Evolutionary conservation across 2,329 filamentous ascomycete species (phyloP), one percentile per base, ranked within the genome.

Genomic region (Thermothelomyces thermophilus): DNA sequence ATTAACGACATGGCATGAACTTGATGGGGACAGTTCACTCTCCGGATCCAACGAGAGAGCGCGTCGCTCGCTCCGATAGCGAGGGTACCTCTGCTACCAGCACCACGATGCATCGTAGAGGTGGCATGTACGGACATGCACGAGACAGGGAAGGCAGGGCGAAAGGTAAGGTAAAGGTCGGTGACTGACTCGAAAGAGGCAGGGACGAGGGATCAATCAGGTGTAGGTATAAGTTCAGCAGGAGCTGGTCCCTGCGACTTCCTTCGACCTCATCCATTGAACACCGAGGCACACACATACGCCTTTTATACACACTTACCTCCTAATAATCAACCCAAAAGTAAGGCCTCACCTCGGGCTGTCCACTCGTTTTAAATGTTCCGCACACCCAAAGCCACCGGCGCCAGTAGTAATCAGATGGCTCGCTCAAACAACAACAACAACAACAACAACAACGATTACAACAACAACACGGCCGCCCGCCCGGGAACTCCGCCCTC

Each of bases 1-100:
- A 37, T 16, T 19, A n/a, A 17, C 17, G 43, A 31, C 45, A 35
- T 45, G 46, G 54, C 54, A 56, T 56, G 44, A 56, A 56, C 40
- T 24, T 33, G 54, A 50, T 47, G 46, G 49, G 22, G 43, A 37
- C 28, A 24, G n/a, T n/a, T 40, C 11, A 30, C 26, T 46, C 24
- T 30, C 28, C 39, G 24, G 22, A n/a, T 28, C 19, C 41, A 44
- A 19, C 40, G 17, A 20, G 37, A 33, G 8, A 22, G 36, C 13
- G 22, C 28, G 33, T 16, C 30, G 10, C 2, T 46, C 24, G 11
- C 28, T 41, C 40, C 28, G n/a, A 35, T 30, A 33, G 9, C 44
- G 24, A 37, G 16, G 16, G 19, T 20, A n/a, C 14, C 19, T 36
- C 30, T 31, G 28, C 16, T n/a, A n/a, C n/a, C n/a, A n/a, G n/a